These are phyloP conservation scores for Ascochyta rabiei DNA, from an alignment of 2,329 filamentous ascomycete species.

Conservation along the genomic window DNA sequence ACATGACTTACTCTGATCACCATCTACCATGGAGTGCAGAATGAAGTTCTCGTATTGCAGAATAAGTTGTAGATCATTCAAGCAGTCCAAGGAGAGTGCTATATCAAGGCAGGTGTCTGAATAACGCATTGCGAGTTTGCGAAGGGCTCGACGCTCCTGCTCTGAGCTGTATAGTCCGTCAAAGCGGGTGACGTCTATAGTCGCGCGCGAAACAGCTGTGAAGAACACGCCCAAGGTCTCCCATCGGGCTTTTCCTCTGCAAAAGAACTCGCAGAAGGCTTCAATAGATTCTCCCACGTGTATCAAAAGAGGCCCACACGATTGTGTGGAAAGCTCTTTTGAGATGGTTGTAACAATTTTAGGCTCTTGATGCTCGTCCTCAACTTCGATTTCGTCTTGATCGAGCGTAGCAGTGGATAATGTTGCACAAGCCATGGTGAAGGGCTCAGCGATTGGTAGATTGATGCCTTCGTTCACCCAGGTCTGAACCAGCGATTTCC, in stretches of 20 bases:
- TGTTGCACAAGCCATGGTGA: neutral
- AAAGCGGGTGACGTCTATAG: conserved; percentile 49
- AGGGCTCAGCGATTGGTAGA: neutral
- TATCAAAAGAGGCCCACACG: neutral
- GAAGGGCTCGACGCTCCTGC: neutral
- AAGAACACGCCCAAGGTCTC: neutral
- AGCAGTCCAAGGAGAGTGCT: conserved; percentile 32
- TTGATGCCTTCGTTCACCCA: conserved; percentile 1
- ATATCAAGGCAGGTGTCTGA: conserved; percentile 47
- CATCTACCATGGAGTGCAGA: conserved; percentile 4
- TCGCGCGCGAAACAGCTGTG: conserved; percentile 2
- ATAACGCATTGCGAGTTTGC: neutral
- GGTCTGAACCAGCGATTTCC: neutral
- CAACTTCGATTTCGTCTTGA: neutral
- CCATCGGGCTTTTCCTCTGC: neutral
- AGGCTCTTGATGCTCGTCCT: too few relatives aligned
- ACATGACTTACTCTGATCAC: neutral
- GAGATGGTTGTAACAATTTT: neutral
- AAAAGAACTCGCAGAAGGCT: neutral
- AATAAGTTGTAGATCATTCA: conserved; percentile 3
- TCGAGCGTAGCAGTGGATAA: neutral
- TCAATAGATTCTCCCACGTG: neutral
- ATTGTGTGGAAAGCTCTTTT: neutral
- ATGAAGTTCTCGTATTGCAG: conserved; percentile 22
- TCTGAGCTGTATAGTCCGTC: conserved; percentile 26